phyloP scores from a whole-genome alignment of 257 asterid species.

The Solanum etuberosum region DNA sequence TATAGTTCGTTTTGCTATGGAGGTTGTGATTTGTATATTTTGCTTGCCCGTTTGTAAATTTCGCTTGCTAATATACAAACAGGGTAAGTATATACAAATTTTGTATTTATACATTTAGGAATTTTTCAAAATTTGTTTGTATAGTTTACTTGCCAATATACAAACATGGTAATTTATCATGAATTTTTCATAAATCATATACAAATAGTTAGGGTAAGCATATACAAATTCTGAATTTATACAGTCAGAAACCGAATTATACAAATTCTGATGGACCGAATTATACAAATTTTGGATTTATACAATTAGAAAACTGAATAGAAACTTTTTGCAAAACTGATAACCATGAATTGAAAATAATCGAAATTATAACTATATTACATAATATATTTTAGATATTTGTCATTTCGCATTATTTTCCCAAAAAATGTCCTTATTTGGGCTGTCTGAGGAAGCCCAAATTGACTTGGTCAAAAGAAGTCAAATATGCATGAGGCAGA shows the following conservation, averaged over 20 bases:
- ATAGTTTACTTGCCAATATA: not conserved
- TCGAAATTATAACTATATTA: no score
- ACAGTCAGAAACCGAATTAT: accelerated
- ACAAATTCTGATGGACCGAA: accelerated
- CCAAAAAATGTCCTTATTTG: not conserved
- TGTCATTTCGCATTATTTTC: not conserved
- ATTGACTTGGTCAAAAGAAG: not conserved
- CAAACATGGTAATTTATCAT: not conserved
- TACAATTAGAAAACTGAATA: not conserved
- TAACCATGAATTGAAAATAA: no score
- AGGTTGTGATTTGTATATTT: no score
- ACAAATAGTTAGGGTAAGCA: not conserved
- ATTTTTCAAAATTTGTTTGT: no score
- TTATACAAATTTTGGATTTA: no score
- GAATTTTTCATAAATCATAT: not conserved
- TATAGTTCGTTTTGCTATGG: no score
- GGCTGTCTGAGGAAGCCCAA: not conserved
- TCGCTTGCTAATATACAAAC: not conserved
- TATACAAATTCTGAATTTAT: no score
- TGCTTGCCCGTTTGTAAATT: not conserved
- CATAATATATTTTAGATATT: not conserved
- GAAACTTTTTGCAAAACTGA: no score
- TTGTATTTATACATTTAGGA: not conserved
- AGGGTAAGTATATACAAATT: not conserved
- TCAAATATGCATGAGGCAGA: not conserved